phyloP scores from a whole-genome alignment of 306 rosid genomes.

The cucumber (Cucumis sativus) region DNA sequence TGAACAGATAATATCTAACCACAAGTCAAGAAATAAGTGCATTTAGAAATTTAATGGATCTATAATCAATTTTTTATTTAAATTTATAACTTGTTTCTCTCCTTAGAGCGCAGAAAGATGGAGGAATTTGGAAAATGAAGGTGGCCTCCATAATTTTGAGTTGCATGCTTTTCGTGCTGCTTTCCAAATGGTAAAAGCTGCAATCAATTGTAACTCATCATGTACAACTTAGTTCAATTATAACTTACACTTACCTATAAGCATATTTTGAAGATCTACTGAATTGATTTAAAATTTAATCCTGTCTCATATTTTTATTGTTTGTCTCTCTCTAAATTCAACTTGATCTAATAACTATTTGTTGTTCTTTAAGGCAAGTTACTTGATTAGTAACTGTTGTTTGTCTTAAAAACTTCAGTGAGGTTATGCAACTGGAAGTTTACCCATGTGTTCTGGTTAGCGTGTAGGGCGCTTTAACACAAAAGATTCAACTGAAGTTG shows the following conservation, averaged over 20 bases:
- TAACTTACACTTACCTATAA: background rate
- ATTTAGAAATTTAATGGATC: background rate
- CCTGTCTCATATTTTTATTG: background rate
- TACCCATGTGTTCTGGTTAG: background rate
- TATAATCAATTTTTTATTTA: background rate
- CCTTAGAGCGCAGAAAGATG: slow-evolving; percentile 94
- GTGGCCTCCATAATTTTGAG: slow-evolving; percentile 73
- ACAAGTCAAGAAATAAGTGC: background rate
- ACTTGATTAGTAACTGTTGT: background rate
- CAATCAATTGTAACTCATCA: background rate
- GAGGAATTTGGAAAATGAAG: slow-evolving; percentile 53
- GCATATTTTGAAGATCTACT: background rate
- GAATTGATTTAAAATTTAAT: background rate
- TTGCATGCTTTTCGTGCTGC: slow-evolving; percentile 86
- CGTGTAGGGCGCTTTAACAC: background rate
- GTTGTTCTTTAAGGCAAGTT: background rate
- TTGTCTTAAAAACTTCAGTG: background rate
- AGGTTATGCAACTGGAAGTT: background rate
- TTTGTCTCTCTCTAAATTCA: background rate
- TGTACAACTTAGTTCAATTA: background rate
- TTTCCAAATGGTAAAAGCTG: slow-evolving; percentile 67
- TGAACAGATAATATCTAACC: background rate
- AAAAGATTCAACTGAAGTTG: background rate
- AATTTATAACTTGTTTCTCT: slow-evolving; percentile 16
- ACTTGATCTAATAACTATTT: background rate